Base-by-base conservation (phyloP, 805 yeast species). In the Starmerella stigmatis region DNA sequence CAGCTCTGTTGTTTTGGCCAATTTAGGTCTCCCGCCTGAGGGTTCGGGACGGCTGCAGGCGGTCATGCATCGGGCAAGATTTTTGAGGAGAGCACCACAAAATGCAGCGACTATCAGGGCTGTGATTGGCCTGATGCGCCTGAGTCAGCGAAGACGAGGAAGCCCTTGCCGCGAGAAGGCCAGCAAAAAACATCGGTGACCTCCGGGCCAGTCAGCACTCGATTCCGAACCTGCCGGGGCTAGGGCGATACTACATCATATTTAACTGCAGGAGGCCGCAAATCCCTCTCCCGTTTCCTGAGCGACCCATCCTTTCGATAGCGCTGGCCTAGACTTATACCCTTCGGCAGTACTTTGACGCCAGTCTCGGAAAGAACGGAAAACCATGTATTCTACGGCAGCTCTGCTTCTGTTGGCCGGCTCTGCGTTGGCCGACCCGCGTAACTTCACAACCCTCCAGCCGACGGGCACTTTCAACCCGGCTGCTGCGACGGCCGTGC, bases 401-500 rank as follows among this genome's bases (percentile, higher is more conserved):
- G 54, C 54, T 22, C 17, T 49, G 41, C 42, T 50, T 27, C 44
- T 50, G 17, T 43, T 56, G 41, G 53, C 48, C 33, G 59, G 57
- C 39, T 48, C 54, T 33, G 55, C 49, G 21, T 10, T 49, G 40
- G 58, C 56, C 22, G 58, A 44, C 6, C 52, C 41, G 45, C 59
- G 60, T 35, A 49, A 48, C 36, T 57, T 50, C 53, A 47, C 54
- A 29, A 57, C 60, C 28, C 46, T 52, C 44, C 57, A 54, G 53
- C 56, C 60, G 26, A 40, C 57, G 21, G 60, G 59, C 21, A 48
- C 57, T n/a, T 55, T 46, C 44, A 49, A 55, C 49, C 60, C 60
- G 33, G 54, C 50, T 23, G 60, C 60, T 20, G 60, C 57, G 22
- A 55, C 59, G 21, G 60, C 60, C 22, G 57, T 57, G 23, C 56